Percentiles rank a stretch among this genome's conserved stretches.
Evolutionary conservation across 1,284 basidiomycete species (phyloP).

Genomic region (Trichosporon faecale): DNA sequence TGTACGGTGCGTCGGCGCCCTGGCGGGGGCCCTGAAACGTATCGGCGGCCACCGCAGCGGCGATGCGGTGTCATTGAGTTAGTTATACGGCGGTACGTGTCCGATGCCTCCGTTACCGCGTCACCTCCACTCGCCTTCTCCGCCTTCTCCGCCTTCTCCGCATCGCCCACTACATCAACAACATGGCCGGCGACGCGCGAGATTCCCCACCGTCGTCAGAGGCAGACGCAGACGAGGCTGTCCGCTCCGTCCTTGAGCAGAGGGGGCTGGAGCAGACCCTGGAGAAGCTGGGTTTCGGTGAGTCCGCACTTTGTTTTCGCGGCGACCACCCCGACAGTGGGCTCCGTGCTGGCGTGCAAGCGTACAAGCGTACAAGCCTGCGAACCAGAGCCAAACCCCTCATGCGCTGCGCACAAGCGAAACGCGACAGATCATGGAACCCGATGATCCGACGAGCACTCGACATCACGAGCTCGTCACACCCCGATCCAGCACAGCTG

Average conservation of each 20-base stretch:
- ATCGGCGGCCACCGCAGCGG: neutral
- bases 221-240: slow-evolving; percentile 10
- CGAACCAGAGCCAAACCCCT: too few species aligned
- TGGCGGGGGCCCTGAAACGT: too few species aligned
- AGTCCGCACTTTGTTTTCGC: slow-evolving; percentile 42
- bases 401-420: slow-evolving; percentile 51
- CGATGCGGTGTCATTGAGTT: too few species aligned
- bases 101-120: neutral
- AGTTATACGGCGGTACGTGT: neutral
- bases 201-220: neutral
- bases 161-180: neutral
- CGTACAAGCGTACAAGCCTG: too few species aligned
- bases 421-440: too few species aligned
- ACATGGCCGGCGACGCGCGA: slow-evolving; percentile 5
- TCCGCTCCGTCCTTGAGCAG: slow-evolving; percentile 40
- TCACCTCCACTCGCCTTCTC: neutral
- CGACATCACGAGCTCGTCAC: neutral
- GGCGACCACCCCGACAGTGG: neutral
- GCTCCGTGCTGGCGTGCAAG: too few species aligned
- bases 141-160: neutral
- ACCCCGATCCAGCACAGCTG: neutral
- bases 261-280: slow-evolving; percentile 79
- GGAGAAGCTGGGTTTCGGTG: slow-evolving; percentile 84
- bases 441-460: too few species aligned
- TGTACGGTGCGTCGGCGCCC: too few species aligned